These are phyloP conservation scores for Candida ponderosae DNA, from an alignment of 805 yeast genomes.

Conservation along the genomic window DNA sequence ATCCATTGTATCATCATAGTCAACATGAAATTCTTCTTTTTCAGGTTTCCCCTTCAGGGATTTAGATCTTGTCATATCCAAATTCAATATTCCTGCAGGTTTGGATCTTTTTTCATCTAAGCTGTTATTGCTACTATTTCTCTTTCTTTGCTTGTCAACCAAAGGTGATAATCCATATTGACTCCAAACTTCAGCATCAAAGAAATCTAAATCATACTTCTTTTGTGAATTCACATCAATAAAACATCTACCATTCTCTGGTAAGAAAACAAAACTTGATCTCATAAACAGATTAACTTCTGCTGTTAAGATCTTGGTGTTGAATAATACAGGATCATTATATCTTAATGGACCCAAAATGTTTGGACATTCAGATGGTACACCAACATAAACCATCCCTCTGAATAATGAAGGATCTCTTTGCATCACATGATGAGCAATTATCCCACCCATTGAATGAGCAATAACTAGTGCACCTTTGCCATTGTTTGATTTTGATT, in stretches of 20 bases:
- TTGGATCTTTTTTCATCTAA: constrained; percentile 3
- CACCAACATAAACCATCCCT: constrained; percentile 75
- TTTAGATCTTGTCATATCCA: constrained; percentile 13
- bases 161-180: constrained; percentile 69
- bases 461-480: constrained; percentile 68
- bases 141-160: constrained; percentile 33
- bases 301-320: constrained; percentile 66
- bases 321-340: constrained; percentile 74
- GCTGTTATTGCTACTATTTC: constrained; percentile 2
- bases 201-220: constrained; percentile 61
- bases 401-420: constrained; percentile 59
- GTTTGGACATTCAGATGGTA: constrained; percentile 78
- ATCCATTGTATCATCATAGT: constrained; percentile 47
- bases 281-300: constrained; percentile 88
- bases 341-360: constrained; percentile 78
- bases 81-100: constrained; percentile 2
- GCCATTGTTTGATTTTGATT: constrained; percentile 33
- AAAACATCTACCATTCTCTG: constrained; percentile 68
- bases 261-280: constrained; percentile 72
- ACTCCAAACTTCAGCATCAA: constrained; percentile 76
- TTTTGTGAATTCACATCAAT: constrained; percentile 53
- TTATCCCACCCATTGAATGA: constrained; percentile 92
- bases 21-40: constrained; percentile 17
- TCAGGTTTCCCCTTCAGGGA: constrained; percentile 6
- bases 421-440: constrained; percentile 75